phyloP scores from a whole-genome alignment of 139 green algal genomes.

The Asterochloris erici region DNA sequence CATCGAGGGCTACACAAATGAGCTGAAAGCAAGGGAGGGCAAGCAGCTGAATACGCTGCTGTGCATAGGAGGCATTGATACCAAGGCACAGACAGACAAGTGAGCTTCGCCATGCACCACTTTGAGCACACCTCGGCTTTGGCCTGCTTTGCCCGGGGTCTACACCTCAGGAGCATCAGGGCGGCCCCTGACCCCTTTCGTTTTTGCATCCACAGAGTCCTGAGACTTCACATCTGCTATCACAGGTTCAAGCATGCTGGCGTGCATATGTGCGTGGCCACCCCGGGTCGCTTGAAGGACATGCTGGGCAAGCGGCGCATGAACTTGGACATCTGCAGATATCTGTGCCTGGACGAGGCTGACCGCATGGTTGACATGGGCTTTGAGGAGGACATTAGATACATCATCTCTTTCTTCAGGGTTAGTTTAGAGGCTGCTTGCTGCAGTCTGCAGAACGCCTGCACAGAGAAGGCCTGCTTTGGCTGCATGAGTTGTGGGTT shows the following conservation, averaged over 20 bases:
- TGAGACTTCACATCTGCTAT: too few relatives aligned
- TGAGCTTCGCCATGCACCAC: too few relatives aligned
- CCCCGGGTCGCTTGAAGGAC: constrained; percentile 94
- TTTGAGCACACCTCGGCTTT: too few relatives aligned
- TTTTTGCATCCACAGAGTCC: too few relatives aligned
- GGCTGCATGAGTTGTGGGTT: too few relatives aligned
- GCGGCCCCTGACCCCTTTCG: too few relatives aligned
- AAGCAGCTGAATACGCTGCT: constrained; percentile 83
- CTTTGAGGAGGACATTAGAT: constrained; percentile 94
- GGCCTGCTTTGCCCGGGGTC: too few relatives aligned
- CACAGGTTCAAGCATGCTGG: constrained; percentile 36
- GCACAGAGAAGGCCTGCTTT: too few relatives aligned
- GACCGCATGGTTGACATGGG: constrained; percentile 98
- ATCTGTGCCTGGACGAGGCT: constrained; percentile 96
- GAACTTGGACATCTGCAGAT: constrained; percentile 89
- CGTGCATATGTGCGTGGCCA: constrained; percentile 92
- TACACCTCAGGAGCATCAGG: too few relatives aligned
- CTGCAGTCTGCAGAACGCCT: not conserved
- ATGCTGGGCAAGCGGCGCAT: constrained; percentile 88
- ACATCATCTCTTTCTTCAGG: constrained; percentile 69
- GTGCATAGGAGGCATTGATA: constrained; percentile 87
- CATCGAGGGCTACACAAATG: constrained; percentile 28
- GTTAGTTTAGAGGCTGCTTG: not conserved
- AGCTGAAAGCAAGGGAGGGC: constrained; percentile 48
- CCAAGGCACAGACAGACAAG: constrained; percentile 38